Conservation (phyloP, 2,329 filamentous ascomycete genomes). For the Curvularia lunata region DNA sequence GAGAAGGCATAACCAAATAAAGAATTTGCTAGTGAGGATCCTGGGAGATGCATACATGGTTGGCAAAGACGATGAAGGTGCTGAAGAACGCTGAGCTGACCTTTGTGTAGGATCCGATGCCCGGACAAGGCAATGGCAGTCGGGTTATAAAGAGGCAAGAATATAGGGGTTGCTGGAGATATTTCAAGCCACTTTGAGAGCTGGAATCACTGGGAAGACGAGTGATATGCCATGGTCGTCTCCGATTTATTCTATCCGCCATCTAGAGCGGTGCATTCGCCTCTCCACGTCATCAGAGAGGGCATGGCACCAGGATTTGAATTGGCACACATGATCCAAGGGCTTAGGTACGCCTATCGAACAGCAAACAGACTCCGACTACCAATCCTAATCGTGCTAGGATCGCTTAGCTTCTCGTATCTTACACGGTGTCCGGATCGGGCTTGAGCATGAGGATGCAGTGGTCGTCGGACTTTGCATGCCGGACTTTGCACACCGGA, state of each 20-base stretch:
- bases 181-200: background rate
- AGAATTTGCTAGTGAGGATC: conserved; percentile 6
- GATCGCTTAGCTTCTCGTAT: background rate
- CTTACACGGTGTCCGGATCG: background rate
- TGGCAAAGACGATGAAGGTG: background rate
- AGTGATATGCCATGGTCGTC: background rate
- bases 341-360: conserved; percentile 4
- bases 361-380: conserved; percentile 2
- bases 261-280: background rate
- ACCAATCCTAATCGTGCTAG: background rate
- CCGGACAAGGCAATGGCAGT: background rate
- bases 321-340: conserved; percentile 2
- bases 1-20: conserved; percentile 12
- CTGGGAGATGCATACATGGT: conserved; percentile 2
- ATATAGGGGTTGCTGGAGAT: background rate
- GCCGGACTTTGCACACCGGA: background rate
- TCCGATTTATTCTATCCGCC: background rate
- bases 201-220: background rate
- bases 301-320: background rate
- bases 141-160: background rate
- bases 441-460: background rate
- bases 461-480: background rate
- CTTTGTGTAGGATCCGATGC: background rate
- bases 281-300: background rate
- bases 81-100: background rate